Evolutionary conservation across 148 eudicot genomes (phyloP), one percentile per base, ranked within the genome.

Genomic region (Camellia granthamiana): DNA sequence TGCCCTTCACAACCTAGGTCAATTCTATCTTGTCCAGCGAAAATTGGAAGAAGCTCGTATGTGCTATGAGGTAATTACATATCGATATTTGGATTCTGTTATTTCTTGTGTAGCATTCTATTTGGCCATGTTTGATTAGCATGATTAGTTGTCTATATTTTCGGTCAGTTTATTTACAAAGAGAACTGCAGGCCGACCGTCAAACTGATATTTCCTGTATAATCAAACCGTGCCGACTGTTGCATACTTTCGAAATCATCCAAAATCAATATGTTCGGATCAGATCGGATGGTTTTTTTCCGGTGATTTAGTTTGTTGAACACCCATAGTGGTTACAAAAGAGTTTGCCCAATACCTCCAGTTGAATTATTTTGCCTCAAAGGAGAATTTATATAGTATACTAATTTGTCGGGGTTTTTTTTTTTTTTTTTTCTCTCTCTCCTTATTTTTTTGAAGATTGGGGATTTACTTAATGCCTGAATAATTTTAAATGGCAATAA

Each of bases 1-100:
- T 83, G 98, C 99, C 74, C 84, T 93, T 81, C 99, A 96, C 86
- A 96, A 96, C 83, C 90, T 96, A 55, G 99, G 99, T 54, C 98
- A 91, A 77, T 96, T 96, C 82, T 93, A 91, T 81, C 84, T 91
- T 77, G 87, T 78, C 67, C 97, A 92, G 76, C 79, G 90, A 71
- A 89, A 92, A 87, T 82, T 96, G 76, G 92, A 92, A 77, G 85
- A 89, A 78, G 95, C 99, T 83, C 91, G 85, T 77, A 79, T 72
- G 67, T 89, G 88, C 88, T 96, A 96, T 74, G 99, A 93, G 94
- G 99, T 96, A 89, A 70, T 43, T 68, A 63, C 18, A 60, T 18
- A 7, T 13, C n/a, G 1, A 30, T 44, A 18, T 19, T 56, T 41
- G 56, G 52, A 69, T 69, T 60, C 5, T 62, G 10, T 14, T 15